A percentile compares a stretch with the other conserved stretches of the same genome.
Evolutionary conservation across 164 flowering plant genomes (phyloP).

Genomic region (Sedum album): DNA sequence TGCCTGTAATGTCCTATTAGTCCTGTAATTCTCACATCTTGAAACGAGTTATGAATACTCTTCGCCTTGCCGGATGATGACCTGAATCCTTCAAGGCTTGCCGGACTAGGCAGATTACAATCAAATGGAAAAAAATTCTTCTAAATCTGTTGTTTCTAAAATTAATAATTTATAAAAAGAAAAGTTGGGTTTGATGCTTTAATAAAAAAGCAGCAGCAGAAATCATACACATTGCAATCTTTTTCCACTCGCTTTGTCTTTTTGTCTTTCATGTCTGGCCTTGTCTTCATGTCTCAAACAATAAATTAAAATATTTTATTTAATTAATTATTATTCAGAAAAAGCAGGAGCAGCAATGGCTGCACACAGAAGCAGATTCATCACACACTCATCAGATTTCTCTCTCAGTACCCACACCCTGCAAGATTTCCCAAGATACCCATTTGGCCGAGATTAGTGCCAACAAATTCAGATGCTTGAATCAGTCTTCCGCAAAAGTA

Average conservation of each 20-base stretch:
- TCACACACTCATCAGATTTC: not conserved
- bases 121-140: too few species aligned
- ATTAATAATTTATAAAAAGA: too few species aligned
- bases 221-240: not conserved
- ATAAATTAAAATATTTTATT: not conserved
- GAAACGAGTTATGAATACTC: not conserved
- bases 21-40: not conserved
- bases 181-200: not conserved
- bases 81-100: not conserved
- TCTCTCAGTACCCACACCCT: not conserved
- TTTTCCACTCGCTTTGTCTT: not conserved
- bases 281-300: not conserved
- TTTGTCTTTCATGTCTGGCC: slow-evolving; percentile 1
- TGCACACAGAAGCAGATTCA: not conserved
- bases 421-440: not conserved
- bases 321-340: not conserved
- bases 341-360: not conserved
- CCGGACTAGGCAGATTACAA: too few species aligned
- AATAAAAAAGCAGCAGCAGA: slow-evolving; percentile 2
- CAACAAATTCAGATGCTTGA: slow-evolving; percentile 1
- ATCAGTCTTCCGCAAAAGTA: not conserved
- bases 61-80: not conserved
- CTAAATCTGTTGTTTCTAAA: too few species aligned
- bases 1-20: not conserved
- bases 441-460: not conserved